Conservation (phyloP, 192 early-diverging fungal genomes). For the Backusella parvicylindrica region DNA sequence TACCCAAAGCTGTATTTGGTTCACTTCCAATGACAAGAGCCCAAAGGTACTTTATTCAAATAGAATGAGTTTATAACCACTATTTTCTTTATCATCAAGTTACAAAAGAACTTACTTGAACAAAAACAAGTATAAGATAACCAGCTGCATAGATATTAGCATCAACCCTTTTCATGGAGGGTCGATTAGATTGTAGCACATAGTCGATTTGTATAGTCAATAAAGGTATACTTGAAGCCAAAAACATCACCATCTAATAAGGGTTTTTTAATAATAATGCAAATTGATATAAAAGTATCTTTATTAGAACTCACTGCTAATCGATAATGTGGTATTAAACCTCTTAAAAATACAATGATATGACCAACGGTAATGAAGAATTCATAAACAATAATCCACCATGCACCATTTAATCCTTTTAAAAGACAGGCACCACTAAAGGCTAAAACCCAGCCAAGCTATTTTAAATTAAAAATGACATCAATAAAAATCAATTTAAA, state of each 20-base stretch:
- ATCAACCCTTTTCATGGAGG: background rate
- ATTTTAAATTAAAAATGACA: background rate
- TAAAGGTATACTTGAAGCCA: conserved; percentile 22
- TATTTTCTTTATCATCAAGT: background rate
- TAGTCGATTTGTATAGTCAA: conserved; percentile 24
- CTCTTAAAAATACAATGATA: background rate
- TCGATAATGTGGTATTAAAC: conserved; percentile 6
- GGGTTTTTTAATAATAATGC: too few species aligned
- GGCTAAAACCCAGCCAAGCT: conserved; percentile 7
- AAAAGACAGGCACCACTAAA: conserved; percentile 13
- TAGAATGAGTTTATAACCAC: background rate
- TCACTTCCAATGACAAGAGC: conserved; percentile 24
- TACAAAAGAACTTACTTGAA: conserved; percentile 2
- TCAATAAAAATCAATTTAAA: background rate
- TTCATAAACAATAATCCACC: conserved; percentile 27
- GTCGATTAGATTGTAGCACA: conserved; percentile 10
- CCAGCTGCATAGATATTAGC: conserved; percentile 10
- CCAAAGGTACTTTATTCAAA: conserved; percentile 15
- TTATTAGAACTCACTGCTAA: conserved; percentile 14
- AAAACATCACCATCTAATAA: conserved; percentile 14
- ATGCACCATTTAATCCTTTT: conserved; percentile 20
- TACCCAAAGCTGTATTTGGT: conserved; percentile 7
- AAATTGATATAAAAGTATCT: too few species aligned
- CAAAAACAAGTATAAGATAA: conserved; percentile 10
- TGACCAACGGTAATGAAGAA: background rate